Percentiles rank a stretch among this genome's conserved stretches.
Evolutionary conservation across 2,329 filamentous ascomycete genomes (phyloP).

Genomic region (Colletotrichum orbiculare): DNA sequence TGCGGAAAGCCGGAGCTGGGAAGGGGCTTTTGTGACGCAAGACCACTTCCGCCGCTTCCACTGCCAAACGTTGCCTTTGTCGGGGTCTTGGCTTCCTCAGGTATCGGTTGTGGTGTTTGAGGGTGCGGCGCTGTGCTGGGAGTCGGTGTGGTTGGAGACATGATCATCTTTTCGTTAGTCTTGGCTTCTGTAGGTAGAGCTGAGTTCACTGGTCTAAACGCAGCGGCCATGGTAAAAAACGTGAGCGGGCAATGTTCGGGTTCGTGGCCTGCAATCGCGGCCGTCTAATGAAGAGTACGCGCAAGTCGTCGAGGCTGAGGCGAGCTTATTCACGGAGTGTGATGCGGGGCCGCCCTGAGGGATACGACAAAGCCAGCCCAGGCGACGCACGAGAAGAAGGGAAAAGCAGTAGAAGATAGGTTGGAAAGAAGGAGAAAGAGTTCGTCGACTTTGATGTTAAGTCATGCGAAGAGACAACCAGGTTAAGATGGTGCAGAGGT

Average conservation of each 20-base stretch:
- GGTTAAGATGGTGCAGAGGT: not conserved
- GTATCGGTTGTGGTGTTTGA: conserved; percentile 21
- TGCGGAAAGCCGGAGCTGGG: conserved; percentile 64
- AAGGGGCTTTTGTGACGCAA: conserved; percentile 63
- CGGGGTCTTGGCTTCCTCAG: conserved; percentile 68
- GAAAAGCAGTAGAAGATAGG: conserved; percentile 3
- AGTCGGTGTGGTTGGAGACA: conserved; percentile 49
- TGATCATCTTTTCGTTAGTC: conserved; percentile 50
- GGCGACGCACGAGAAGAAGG: not conserved
- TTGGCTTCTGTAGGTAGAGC: conserved; percentile 47
- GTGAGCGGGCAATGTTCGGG: conserved; percentile 19
- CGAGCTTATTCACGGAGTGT: not conserved
- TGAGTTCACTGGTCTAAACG: conserved; percentile 62
- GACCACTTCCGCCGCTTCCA: conserved; percentile 41
- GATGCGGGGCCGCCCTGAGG: not conserved
- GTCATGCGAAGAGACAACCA: conserved; percentile 27
- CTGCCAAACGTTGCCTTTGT: conserved; percentile 66
- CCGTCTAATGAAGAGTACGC: conserved; percentile 7
- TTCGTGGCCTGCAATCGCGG: conserved; percentile 37
- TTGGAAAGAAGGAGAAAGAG: not conserved
- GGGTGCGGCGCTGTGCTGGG: conserved; percentile 49
- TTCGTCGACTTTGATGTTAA: conserved; percentile 21
- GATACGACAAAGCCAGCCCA: too few relatives aligned
- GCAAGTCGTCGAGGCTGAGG: conserved; percentile 27
- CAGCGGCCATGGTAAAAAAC: conserved; percentile 55